A percentile compares a stretch with the other conserved stretches of the same genome.
Evolutionary conservation across 2,329 filamentous ascomycete genomes (phyloP).

Genomic region (Colletotrichum cordylinicola): DNA sequence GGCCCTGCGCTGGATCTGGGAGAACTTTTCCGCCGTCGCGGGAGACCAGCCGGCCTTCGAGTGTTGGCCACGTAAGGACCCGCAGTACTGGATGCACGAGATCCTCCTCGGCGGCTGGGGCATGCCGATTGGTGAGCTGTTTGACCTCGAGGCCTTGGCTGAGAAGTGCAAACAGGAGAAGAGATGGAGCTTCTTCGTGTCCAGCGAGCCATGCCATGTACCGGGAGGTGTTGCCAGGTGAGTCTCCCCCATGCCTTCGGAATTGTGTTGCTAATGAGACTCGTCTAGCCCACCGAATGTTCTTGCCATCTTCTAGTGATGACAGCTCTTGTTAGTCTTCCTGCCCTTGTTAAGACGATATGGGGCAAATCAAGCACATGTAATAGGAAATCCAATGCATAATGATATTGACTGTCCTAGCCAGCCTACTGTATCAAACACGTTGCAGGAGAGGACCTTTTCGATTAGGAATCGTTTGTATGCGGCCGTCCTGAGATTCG

Average conservation of each 20-base stretch:
- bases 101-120: constrained; percentile 47
- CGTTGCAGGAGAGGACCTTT: neutral
- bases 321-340: neutral
- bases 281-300: constrained; percentile 37
- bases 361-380: neutral
- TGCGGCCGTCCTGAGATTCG: neutral
- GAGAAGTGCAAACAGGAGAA: constrained; percentile 35
- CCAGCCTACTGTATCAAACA: neutral
- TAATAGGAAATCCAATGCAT: neutral
- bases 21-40: constrained; percentile 61
- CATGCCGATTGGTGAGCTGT: constrained; percentile 47
- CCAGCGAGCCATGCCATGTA: constrained; percentile 42
- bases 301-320: constrained; percentile 37
- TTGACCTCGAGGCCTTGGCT: constrained; percentile 43
- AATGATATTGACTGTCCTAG: neutral
- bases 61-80: constrained; percentile 45
- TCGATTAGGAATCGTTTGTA: neutral
- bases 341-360: neutral
- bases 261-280: neutral
- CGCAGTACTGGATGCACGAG: constrained; percentile 43
- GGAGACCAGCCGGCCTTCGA: constrained; percentile 61
- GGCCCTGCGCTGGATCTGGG: constrained; percentile 63
- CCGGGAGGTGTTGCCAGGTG: constrained; percentile 28
- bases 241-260: neutral
- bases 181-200: constrained; percentile 44